phyloP scores from a whole-genome alignment of 306 rosid species.

The Geum urbanum region DNA sequence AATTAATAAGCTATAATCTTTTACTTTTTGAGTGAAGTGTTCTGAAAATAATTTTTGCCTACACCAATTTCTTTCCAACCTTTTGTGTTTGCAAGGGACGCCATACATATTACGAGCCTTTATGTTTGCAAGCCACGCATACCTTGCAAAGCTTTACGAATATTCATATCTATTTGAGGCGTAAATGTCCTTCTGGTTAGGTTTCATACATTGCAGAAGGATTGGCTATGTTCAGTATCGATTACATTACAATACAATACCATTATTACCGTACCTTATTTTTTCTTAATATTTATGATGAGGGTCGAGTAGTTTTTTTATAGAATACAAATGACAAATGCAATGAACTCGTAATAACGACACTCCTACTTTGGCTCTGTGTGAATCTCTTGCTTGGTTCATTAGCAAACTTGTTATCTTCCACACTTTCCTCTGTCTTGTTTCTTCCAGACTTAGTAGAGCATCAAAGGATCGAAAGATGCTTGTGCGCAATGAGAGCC shows the following conservation, averaged over 20 bases:
- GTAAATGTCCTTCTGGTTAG: background rate
- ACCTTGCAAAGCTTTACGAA: no score
- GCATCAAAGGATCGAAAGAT: slow-evolving; percentile 1
- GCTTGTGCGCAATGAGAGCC: background rate
- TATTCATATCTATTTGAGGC: no score
- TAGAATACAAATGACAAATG: background rate
- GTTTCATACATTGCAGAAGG: background rate
- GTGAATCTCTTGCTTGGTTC: background rate
- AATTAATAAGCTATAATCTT: no score
- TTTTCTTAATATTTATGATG: background rate
- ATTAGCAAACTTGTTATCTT: background rate
- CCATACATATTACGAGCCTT: no score
- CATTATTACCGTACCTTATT: background rate
- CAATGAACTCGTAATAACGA: background rate
- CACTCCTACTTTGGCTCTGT: background rate
- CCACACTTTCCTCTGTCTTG: background rate
- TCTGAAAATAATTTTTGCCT: no score
- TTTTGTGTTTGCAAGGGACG: no score
- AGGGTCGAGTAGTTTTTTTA: background rate
- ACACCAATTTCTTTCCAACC: no score
- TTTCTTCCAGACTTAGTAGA: background rate
- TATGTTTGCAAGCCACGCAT: background rate
- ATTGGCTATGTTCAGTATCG: background rate
- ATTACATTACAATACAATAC: no score
- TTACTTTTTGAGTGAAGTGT: no score